Evolutionary conservation across 1,284 basidiomycete species (phyloP), one percentile per base, ranked within the genome.

Genomic region (Sporisorium scitamineum): DNA sequence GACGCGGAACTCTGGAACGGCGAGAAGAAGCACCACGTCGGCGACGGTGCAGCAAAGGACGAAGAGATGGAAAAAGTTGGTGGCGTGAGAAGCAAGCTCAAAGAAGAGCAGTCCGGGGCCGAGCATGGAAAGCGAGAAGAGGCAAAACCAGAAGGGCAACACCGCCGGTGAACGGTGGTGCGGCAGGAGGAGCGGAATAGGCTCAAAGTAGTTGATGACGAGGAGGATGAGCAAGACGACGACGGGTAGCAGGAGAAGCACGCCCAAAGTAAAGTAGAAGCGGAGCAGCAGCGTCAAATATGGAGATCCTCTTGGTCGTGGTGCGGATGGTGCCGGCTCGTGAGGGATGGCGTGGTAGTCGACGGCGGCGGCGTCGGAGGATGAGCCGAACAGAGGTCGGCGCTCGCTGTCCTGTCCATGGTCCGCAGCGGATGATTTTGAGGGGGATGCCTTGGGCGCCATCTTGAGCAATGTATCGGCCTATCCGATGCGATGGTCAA

Each of bases 101-200:
- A 80, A 79, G 64, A 79, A 76, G 55, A 78, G 58, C 20, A 80
- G 50, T 4, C 72, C 68, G 1, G 77, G 77, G 1, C 53, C 71
- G 4, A 79, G 58, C 61, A 79, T 68, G 39, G 73, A 64, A 3
- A 76, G 32, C 5, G 79, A 72, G 26, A 73, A 61, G 50, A 78
- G 27, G 60, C 60, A 60, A 47, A 78, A 64, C 75, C 78, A 80
- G n/a, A 79, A 50, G n/a, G 77, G 72, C 10, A 76, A 27, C 18
- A 73, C 51, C 6, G 72, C 61, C 5, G 76, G 76, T 8, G 70
- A 71, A 34, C 66, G 67, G n/a, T 76, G 73, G 13, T 69, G 63
- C 5, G 76, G 76, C 1, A 78, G 65, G 13, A 80, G 70, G 13
- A 71, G 41, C 14, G 79, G 73, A 20, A 78, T 70, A 32, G 76